Evolutionary conservation across 768 basidiomycete genomes (phyloP), one percentile per base, ranked within the genome.

Genomic region (Tricholoma matsutake): DNA sequence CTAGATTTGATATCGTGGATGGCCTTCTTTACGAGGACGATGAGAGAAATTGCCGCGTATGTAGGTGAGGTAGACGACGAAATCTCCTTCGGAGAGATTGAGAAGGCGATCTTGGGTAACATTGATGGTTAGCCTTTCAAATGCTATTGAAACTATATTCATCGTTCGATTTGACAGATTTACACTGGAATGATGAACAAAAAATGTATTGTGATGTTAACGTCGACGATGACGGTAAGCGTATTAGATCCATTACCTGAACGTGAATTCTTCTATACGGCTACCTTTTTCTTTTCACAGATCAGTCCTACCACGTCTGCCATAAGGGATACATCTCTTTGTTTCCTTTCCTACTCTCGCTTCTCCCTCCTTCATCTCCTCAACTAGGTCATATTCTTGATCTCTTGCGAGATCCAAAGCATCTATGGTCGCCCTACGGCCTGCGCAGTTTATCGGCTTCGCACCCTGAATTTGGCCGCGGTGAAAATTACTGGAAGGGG

Each of bases 401-500:
- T 68, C 75, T 95, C 37, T 77, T 98, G 31, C 82, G 76, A 14
- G 88, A 93, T 71, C 92, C 94, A 0, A 76, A 87, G 29, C 91
- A 94, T 63, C 83, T 98, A 32, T 98, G 96, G 96, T 96, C 94
- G 1, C 81, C 85, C 1, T 95, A 87, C 70, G 96, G 96, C 28
- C 77, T 98, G 35, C 88, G 96, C 29, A 96, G 93, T 63, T 76
- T 98, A 57, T 94, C 91, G 6, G 86, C 83, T n/a, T 85, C 86
- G 18, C 94, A 98, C 69, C 86, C 89, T n/a, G 84, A 92, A 54
- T 98, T 94, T 67, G 96, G 95, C 13, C 77, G 85, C 66, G 96
- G 90, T 52, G 96, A 98, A 74, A 92, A 98, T 76, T 98, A 98
- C 73, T 98, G 96, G 96, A 89, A 89, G 68, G 95, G 96, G 1